Evolutionary conservation across 2,329 filamentous ascomycete species (phyloP), one percentile per base, ranked within the genome.

Genomic region (Diaporthe citriasiana): DNA sequence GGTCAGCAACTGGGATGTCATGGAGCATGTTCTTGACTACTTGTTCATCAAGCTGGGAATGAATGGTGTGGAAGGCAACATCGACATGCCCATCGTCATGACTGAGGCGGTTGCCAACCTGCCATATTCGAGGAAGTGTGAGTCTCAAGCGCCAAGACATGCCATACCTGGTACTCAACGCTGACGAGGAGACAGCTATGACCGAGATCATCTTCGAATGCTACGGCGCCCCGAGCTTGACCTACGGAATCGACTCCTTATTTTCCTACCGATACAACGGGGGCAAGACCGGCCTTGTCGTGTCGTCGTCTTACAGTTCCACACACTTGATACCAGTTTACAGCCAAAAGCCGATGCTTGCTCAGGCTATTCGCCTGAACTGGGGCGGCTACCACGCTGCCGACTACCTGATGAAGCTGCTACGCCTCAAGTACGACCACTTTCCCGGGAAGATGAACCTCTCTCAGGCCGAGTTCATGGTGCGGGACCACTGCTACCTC

Each of bases 171-270:
- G 13, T 8, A 25, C 77, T 73, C 17, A 51, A 51, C 38, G 70
- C 78, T 83, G 77, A 85, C 81, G 35, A 73, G 70, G 60, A 27
- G 53, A 70, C 77, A 97, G 95, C 94, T 78, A 98, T 98, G 96
- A 97, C 94, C 56, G 97, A 99, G 81, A 96, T 98, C 72, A 87
- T 99, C 15, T 99, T 98, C 82, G 97, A 99, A 83, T 97, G 95
- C 84, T 99, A 99, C 83, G 91, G 91, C 74, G 95, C 94, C 15
- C 96, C 97, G 0, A 96, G 94, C 1, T 89, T 98, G 35, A 94
- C 95, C 25, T 98, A 97, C 83, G 97, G 97, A 69, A 95, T 99
- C 84, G 97, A 99, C 83, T 97, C 95, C 15, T 90, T 99, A 42
- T 99, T 99, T 85, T 97, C 96, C 27, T 99, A 98, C 85, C 89